Percentiles rank a stretch among this genome's conserved stretches.
Conservation (phyloP, 345 rosid species). For the Citrus hindsii region DNA sequence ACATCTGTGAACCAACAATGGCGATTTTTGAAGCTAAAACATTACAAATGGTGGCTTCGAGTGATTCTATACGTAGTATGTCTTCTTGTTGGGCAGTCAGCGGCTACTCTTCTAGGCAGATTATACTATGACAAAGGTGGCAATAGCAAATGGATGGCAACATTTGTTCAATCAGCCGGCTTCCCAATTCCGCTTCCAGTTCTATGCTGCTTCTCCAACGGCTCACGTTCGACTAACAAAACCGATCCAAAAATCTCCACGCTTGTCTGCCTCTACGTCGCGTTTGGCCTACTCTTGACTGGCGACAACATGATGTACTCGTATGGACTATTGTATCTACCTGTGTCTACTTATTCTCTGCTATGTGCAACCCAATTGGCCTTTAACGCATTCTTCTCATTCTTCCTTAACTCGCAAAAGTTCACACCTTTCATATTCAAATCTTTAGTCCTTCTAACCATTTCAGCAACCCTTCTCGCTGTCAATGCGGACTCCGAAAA, state of each 20-base stretch:
- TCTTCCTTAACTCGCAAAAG: conserved; percentile 49
- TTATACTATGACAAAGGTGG: conserved; percentile 59
- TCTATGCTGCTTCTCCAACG: conserved; percentile 23
- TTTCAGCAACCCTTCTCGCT: conserved; percentile 49
- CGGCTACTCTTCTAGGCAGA: conserved; percentile 48
- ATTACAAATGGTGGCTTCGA: conserved; percentile 47
- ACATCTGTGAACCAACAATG: conserved; percentile 7
- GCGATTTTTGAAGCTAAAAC: conserved; percentile 16
- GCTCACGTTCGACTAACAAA: conserved; percentile 9
- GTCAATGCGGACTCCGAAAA: conserved; percentile 38
- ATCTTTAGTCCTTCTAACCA: conserved; percentile 46
- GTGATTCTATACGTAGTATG: conserved; percentile 31
- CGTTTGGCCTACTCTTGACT: conserved; percentile 38
- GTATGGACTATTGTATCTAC: conserved; percentile 48
- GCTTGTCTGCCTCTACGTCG: conserved; percentile 25
- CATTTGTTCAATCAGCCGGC: conserved; percentile 58
- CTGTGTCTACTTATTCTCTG: conserved; percentile 57
- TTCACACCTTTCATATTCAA: conserved; percentile 46
- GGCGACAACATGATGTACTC: conserved; percentile 57
- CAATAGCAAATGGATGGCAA: conserved; percentile 64
- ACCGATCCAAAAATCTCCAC: conserved; percentile 20
- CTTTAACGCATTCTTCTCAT: conserved; percentile 50
- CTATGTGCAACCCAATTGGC: conserved; percentile 53
- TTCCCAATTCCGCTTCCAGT: conserved; percentile 48
- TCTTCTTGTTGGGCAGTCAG: conserved; percentile 43